Percentiles rank a stretch among this genome's conserved stretches.
phyloP scores from a whole-genome alignment of 371 early-diverging fungal species.

The Dinochytrium kinnereticum region DNA sequence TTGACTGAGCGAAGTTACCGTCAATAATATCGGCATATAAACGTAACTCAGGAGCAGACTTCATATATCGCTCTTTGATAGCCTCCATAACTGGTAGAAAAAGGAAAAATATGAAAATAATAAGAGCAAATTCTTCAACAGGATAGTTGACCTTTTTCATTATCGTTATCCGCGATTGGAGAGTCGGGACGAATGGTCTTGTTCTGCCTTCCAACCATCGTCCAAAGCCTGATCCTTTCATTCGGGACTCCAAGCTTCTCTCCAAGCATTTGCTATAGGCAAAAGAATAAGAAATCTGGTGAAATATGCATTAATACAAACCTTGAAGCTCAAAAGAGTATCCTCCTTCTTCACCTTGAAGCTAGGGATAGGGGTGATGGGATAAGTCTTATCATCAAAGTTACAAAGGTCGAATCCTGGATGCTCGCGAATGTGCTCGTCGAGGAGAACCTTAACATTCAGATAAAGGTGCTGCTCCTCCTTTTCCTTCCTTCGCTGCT shows the following conservation, averaged over 20 bases:
- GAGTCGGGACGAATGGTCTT: constrained; percentile 82
- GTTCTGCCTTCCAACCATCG: constrained; percentile 79
- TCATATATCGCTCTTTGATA: constrained; percentile 51
- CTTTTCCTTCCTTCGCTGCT: constrained; percentile 65
- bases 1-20: constrained; percentile 8
- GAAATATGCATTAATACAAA: constrained; percentile 9
- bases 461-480: constrained; percentile 74
- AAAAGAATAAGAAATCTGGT: neutral
- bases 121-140: constrained; percentile 39
- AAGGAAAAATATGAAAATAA: neutral
- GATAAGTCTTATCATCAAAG: constrained; percentile 60
- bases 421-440: constrained; percentile 67
- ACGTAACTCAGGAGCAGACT: constrained; percentile 46
- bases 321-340: constrained; percentile 63
- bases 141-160: constrained; percentile 42
- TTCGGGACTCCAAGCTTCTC: constrained; percentile 56
- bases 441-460: constrained; percentile 69
- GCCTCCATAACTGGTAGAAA: constrained; percentile 51
- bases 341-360: constrained; percentile 66
- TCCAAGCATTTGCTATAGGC: constrained; percentile 48
- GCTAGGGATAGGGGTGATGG: constrained; percentile 36
- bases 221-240: constrained; percentile 82
- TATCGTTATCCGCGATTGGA: constrained; percentile 53
- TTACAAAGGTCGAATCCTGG: constrained; percentile 83
- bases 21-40: constrained; percentile 61